Percentiles rank a stretch among this genome's conserved stretches.
phyloP scores from a whole-genome alignment of 108 stramenopile genomes.

The Nitzschia putrida region DNA sequence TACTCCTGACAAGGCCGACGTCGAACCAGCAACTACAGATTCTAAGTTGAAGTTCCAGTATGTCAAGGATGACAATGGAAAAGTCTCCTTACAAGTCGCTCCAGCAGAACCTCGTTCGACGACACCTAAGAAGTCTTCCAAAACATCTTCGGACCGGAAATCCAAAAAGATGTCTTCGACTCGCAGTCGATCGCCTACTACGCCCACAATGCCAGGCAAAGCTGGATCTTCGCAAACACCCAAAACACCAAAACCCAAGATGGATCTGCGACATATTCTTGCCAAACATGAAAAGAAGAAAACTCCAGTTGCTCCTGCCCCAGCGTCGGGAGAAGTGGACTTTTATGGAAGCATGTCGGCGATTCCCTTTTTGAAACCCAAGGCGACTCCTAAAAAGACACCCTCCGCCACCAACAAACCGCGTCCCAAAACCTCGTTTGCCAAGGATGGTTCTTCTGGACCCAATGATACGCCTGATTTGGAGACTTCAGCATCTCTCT shows the following conservation, averaged over 20 bases:
- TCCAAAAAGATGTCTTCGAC: too few species aligned
- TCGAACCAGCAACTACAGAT: too few species aligned
- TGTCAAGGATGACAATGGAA: neutral
- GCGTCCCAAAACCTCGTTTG: too few species aligned
- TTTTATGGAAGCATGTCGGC: slow-evolving; percentile 29
- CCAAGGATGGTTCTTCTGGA: too few species aligned
- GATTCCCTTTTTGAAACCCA: slow-evolving; percentile 19
- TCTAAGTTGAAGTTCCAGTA: neutral
- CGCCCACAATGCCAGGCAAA: too few species aligned
- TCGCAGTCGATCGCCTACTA: too few species aligned
- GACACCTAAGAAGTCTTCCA: too few species aligned
- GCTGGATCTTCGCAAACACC: neutral
- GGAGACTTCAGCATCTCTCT: slow-evolving; percentile 8
- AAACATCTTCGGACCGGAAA: too few species aligned
- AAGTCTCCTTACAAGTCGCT: neutral
- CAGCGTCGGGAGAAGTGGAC: neutral
- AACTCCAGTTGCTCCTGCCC: neutral
- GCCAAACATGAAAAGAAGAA: slow-evolving; percentile 20
- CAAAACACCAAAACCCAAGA: slow-evolving; percentile 3
- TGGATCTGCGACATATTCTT: slow-evolving; percentile 23
- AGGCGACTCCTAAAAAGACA: neutral
- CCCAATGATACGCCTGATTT: neutral
- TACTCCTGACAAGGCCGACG: too few species aligned
- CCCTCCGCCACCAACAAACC: too few species aligned
- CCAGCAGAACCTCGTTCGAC: too few species aligned